Base-by-base conservation (phyloP, 1,284 basidiomycete species). In the Rhodotorula sp. region DNA sequence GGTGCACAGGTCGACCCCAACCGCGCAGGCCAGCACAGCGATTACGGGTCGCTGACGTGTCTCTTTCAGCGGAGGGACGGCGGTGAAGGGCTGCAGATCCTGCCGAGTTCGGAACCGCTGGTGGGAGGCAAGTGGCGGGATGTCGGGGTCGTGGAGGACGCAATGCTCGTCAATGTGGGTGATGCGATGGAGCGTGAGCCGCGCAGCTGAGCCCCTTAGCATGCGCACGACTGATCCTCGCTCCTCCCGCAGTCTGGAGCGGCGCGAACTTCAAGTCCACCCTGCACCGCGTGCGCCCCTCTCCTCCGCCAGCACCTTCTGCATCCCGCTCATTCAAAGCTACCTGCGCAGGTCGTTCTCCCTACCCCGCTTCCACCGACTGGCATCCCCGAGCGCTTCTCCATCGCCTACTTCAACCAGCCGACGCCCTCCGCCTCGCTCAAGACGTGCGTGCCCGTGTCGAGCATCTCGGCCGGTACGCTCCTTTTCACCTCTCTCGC, bases 381-480 rank as follows among this genome's bases (percentile, higher is more conserved):
- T n/a, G 74, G 74, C 15, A 70, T 76, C 8, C 69, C 70, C 8
- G 72, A 72, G 46, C 60, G 75, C 12, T 76, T 70, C 64, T 67
- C 64, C 7, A 74, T 76, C 44, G 75, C 75, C 1, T 76, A 66
- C 60, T 76, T 76, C 68, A 72, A 74, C 57, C 75, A 76, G 51
- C 75, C 75, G 1, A 53, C 48, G 10, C 61, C 67, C 1, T 7
- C 50, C 4, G 72, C 74, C 17, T 68, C 62, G 19, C 62, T 74
- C 53, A 68, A 65, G 56, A 74, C 68, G 0, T 68, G 71, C 46
- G 74, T 76, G 4, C 61, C 64, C 41, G 69, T 70, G 22, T 66
- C 69, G 12, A 59, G 67, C 9, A 74, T 76, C 56, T 69, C 72
- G 9, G 64, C 62, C 39, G 44, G 72, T 73, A 37, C 29, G 66